Base-by-base conservation (phyloP, 139 green algal species). In the Edaphochlamys debaryana region DNA sequence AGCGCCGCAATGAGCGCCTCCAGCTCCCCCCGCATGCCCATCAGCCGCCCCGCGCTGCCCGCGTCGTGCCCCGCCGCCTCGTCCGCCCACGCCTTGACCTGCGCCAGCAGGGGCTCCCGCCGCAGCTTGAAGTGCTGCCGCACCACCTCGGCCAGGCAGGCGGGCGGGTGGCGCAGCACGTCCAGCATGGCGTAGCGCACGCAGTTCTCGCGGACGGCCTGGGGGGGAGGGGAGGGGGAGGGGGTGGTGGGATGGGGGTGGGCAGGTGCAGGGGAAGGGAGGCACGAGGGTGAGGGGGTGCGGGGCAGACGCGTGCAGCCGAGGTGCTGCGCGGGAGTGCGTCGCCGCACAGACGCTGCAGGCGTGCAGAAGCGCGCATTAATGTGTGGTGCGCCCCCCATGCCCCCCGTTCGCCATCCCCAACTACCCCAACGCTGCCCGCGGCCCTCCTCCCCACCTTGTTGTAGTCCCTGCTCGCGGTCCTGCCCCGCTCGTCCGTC, bases 121-220 rank as follows among this genome's bases (percentile, higher is more conserved):
- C 87, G 77, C 50, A 92, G 80, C 42, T 69, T 85, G 86, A 96
- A 96, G 86, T 96, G 93, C 8, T 54, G 34, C 20, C 79, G 76
- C 37, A 94, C 89, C 36, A 89, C 87, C 2, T 87, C 77, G 37
- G 90, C 91, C 82, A 96, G 93, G 40, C 92, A 88, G 0, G 87
- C 58, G 7, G 88, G 90, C 19, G 92, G 95, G 60, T 94, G 84
- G 60, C 81, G 69, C 71, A 98, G 87, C 83, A 92, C 66, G 58
- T 95, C 95, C 20, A 95, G 87, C 91, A 98, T 98, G 23, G 94
- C 95, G 72, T 92, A 95, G 29, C 90, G 89, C 6, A 97, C 79
- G 37, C 86, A 95, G 70, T 80, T 84, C 70, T 93, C 90, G 6
- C 85, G 75, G 36, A 94, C 91, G 25, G 32, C 0, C 0, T 15